Evolutionary conservation across 2,329 filamentous ascomycete genomes (phyloP), one percentile per base, ranked within the genome.

Genomic region (Bipolaris bicolor): DNA sequence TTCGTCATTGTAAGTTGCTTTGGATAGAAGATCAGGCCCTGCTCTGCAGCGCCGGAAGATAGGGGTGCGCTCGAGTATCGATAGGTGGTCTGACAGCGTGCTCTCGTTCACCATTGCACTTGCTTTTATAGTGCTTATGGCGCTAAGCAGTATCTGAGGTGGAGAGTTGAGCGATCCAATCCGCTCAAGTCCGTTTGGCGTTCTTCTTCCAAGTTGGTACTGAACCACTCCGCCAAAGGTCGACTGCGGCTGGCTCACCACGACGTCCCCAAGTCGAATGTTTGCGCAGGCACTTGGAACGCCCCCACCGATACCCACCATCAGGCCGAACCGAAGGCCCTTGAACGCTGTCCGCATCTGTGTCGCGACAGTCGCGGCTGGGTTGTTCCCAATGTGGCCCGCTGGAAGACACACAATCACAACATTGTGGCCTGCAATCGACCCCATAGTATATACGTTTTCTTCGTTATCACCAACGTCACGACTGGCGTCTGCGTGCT

Each of bases 391-490:
- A 5, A 24, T 55, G 61, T 1, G 22, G 18, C 57, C 22, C 4
- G 22, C 22, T 24, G 22, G 22, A 24, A 24, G 22, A 5, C 22
- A 24, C 4, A 24, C 22, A 5, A 24, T 24, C 6, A 24, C 22
- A 24, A 24, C 22, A 5, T 37, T 37, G 15, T 37, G 15, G 41
- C 41, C 49, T 69, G 67, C 20, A 71, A 75, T 64, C 5, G 52
- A 57, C 11, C 74, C 71, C 1, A 70, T 53, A 9, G 52, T 1
- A 36, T 65, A 64, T 0, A 60, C 2, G 54, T 58, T 66, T 74
- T 68, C 15, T 66, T 60, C 49, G 55, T 70, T 7, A 65, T 70
- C 29, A 67, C 66, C 2, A 50, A 62, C 16, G 68, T 71, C 7
- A 73, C 66, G n/a, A 33, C 54, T 18, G n/a, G 66, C 50, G 29